Evolutionary conservation across 257 asterid species (phyloP).

Genomic region (Capsicum baccatum): DNA sequence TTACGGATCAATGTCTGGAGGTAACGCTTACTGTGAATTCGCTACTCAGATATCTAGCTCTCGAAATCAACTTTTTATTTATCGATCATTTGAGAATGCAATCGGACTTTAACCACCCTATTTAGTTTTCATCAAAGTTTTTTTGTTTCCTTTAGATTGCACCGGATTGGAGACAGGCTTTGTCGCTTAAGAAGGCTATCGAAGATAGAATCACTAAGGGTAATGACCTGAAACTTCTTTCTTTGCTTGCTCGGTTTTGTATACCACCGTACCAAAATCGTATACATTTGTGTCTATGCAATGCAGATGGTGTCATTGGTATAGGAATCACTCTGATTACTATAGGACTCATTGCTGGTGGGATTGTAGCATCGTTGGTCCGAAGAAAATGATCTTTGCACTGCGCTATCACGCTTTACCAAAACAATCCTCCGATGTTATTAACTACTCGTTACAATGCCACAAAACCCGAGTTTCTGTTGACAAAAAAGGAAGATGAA

Average conservation of each 20-base stretch:
- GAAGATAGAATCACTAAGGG: conserved; percentile 75
- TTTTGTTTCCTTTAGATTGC: conserved; percentile 54
- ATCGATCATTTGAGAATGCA: not conserved
- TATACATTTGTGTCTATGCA: conserved; percentile 18
- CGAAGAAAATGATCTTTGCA: conserved; percentile 44
- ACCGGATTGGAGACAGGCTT: conserved; percentile 82
- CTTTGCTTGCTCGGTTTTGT: no score
- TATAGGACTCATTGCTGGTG: conserved; percentile 66
- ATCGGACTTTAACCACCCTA: not conserved
- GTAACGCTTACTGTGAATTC: conserved; percentile 32
- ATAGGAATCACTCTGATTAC: conserved; percentile 72
- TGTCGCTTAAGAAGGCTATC: conserved; percentile 60
- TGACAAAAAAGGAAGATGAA: not conserved
- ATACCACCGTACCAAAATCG: not conserved
- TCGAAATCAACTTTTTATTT: not conserved
- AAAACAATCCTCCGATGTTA: not conserved
- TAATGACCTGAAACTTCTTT: conserved; percentile 18
- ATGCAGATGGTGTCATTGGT: conserved; percentile 81
- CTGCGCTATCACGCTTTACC: not conserved
- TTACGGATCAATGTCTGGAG: conserved; percentile 68
- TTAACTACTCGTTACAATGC: not conserved
- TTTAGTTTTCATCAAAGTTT: not conserved
- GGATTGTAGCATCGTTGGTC: conserved; percentile 68
- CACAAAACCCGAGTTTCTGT: not conserved
- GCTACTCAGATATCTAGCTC: not conserved